These are phyloP conservation scores for Eutrema salsugineum DNA, from an alignment of 441 rosid genomes.

Conservation along the genomic window DNA sequence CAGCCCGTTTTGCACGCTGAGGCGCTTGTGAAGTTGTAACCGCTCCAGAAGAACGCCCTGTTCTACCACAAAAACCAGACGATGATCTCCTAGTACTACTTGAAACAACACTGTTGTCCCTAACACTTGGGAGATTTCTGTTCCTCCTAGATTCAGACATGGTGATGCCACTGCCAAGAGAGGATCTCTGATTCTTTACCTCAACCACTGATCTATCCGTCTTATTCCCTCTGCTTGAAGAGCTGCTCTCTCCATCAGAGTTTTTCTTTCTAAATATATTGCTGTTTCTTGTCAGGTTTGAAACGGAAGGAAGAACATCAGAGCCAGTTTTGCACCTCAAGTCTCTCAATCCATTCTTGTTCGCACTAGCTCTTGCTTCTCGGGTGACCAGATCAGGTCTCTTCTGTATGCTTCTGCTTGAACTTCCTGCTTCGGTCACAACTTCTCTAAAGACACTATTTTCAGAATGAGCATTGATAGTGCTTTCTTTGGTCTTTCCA, in stretches of 20 bases:
- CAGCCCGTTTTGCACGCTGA: conserved; percentile 39
- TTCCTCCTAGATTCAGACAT: conserved; percentile 64
- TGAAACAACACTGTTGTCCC: conserved; percentile 51
- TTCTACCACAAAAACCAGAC: conserved; percentile 38
- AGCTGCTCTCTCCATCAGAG: conserved; percentile 68
- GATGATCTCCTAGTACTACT: conserved; percentile 59
- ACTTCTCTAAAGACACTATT: conserved; percentile 10
- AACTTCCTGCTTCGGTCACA: conserved; percentile 42
- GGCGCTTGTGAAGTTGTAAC: conserved; percentile 33
- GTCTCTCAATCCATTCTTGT: conserved; percentile 46
- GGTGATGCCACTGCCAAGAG: conserved; percentile 41
- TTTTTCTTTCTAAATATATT: conserved; percentile 43
- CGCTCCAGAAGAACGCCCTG: conserved; percentile 41
- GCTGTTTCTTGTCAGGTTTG: conserved; percentile 40
- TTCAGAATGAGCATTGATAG: background rate
- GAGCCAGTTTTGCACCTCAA: conserved; percentile 48
- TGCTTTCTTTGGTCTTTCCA: conserved; percentile 21
- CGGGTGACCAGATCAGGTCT: conserved; percentile 39
- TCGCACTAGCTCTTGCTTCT: conserved; percentile 28
- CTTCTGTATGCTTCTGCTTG: conserved; percentile 39
- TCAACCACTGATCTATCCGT: conserved; percentile 36
- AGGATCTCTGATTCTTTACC: conserved; percentile 36
- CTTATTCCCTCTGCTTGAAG: conserved; percentile 56
- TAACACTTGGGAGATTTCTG: conserved; percentile 44
- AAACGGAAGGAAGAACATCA: conserved; percentile 46